Percentiles rank a stretch among this genome's conserved stretches.
phyloP scores from a whole-genome alignment of 163 green algal species.

The Trebouxia gelatinosa region DNA sequence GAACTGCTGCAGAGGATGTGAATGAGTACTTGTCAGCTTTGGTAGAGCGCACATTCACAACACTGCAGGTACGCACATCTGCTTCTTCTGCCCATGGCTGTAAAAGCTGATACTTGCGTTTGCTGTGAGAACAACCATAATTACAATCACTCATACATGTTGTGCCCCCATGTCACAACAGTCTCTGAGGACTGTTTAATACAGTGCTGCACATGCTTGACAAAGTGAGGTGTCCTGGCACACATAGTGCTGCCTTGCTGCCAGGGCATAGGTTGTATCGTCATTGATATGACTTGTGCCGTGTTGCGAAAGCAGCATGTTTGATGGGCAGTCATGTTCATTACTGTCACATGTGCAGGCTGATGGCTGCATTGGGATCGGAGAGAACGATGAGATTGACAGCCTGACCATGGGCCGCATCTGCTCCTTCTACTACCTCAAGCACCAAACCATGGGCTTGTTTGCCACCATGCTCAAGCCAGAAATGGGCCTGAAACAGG shows the following conservation, averaged over 20 bases:
- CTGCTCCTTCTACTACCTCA: conserved; percentile 92
- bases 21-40: conserved; percentile 75
- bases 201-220: no score
- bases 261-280: background rate
- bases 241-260: background rate
- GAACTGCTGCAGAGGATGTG: conserved; percentile 57
- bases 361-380: conserved; percentile 20
- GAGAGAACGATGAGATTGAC: conserved; percentile 58
- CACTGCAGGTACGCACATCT: conserved; percentile 56
- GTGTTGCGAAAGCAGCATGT: background rate
- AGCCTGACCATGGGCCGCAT: conserved; percentile 72
- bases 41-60: conserved; percentile 63
- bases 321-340: background rate
- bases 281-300: no score
- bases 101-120: background rate
- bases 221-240: no score
- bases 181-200: no score
- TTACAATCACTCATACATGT: background rate
- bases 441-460: conserved; percentile 79
- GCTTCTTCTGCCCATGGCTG: background rate
- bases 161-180: background rate
- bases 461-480: conserved; percentile 56
- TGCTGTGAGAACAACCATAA: background rate
- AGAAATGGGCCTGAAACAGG: conserved; percentile 60
- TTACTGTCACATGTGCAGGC: background rate